Evolutionary conservation across 208 protist genomes (phyloP).

Genomic region (Acanthamoeba culbertsoni): DNA sequence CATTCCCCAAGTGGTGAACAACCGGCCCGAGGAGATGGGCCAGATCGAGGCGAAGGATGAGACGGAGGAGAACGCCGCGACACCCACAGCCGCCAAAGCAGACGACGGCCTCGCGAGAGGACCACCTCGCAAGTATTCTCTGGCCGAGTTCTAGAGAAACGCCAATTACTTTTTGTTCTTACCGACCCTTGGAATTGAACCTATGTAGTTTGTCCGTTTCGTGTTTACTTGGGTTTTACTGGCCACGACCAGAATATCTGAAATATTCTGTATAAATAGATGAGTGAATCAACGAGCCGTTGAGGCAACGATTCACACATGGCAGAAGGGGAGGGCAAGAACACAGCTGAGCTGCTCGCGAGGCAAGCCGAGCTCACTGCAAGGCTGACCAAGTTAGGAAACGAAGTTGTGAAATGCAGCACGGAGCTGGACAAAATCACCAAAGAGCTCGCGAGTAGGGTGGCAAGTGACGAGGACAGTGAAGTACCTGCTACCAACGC

Average conservation of each 20-base stretch:
- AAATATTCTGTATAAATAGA: no score
- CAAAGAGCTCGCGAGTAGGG: background rate
- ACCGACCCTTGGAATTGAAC: no score
- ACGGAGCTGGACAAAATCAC: background rate
- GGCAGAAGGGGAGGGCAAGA: background rate
- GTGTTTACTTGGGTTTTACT: no score
- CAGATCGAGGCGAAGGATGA: background rate
- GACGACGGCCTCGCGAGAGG: background rate
- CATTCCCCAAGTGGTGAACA: background rate
- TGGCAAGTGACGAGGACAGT: background rate
- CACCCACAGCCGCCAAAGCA: background rate
- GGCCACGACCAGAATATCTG: no score
- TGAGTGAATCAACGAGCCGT: no score
- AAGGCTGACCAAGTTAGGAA: background rate
- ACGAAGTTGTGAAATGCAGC: background rate
- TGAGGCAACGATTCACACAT: no score
- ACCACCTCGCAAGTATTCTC: background rate
- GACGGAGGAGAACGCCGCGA: background rate
- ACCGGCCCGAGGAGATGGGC: background rate
- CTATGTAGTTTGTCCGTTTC: no score
- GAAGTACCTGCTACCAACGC: background rate
- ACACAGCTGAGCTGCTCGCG: background rate
- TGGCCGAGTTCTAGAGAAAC: background rate
- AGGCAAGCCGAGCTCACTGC: background rate
- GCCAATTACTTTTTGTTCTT: no score